These are phyloP conservation scores for Lipomyces japonicus DNA, from an alignment of 805 yeast species.

Conservation along the genomic window DNA sequence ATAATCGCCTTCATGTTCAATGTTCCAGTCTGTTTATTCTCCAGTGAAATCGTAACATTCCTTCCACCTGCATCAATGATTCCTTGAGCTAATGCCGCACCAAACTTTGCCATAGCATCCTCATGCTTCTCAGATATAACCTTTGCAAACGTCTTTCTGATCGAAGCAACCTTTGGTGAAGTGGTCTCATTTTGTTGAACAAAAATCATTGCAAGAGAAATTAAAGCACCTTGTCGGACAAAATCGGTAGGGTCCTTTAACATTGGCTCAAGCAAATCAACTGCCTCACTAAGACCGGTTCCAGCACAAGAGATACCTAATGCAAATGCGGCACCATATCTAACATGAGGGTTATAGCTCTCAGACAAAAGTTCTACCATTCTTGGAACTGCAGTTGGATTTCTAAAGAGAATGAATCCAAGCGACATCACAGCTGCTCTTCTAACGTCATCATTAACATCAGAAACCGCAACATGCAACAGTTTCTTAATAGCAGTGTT, in stretches of 20 bases:
- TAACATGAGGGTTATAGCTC: slow-evolving; percentile 95
- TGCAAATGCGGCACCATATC: slow-evolving; percentile 97
- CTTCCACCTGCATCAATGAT: slow-evolving; percentile 98
- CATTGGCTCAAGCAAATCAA: slow-evolving; percentile 88
- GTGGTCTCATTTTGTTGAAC: slow-evolving; percentile 83
- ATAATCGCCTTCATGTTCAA: slow-evolving; percentile 87
- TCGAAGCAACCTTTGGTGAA: slow-evolving; percentile 71
- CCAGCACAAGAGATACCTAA: slow-evolving; percentile 97
- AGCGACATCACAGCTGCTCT: slow-evolving; percentile 90
- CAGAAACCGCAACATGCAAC: slow-evolving; percentile 92
- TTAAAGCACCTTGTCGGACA: slow-evolving; percentile 96
- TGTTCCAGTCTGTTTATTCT: slow-evolving; percentile 83
- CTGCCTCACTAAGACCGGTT: slow-evolving; percentile 78
- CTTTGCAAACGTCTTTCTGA: slow-evolving; percentile 68
- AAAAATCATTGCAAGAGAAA: slow-evolving; percentile 86
- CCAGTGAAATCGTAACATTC: slow-evolving; percentile 89
- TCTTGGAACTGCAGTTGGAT: slow-evolving; percentile 89
- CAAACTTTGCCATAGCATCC: slow-evolving; percentile 95
- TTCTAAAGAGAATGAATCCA: slow-evolving; percentile 87
- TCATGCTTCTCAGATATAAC: slow-evolving; percentile 86
- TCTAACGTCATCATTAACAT: slow-evolving; percentile 93
- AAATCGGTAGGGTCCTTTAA: slow-evolving; percentile 92
- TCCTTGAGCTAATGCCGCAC: slow-evolving; percentile 96
- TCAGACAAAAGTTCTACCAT: slow-evolving; percentile 89
- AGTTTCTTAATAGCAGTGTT: slow-evolving; percentile 80